Conservation (phyloP, 1,139 yeast species). For the Taphrina pruni region DNA sequence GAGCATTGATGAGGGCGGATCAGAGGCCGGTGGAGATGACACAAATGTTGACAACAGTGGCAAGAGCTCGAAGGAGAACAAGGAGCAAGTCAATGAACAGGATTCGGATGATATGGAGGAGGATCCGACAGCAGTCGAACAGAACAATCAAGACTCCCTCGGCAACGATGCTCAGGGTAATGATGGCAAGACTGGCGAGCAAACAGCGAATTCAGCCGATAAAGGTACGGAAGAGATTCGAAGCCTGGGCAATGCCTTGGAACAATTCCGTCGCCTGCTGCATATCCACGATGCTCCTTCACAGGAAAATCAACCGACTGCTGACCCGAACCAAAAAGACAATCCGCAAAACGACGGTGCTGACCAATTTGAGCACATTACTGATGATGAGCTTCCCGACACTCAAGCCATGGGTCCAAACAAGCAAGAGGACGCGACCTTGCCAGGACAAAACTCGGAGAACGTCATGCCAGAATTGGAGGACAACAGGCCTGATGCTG, state of each 20-base stretch:
- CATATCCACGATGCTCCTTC: conserved; percentile 26
- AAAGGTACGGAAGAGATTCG: conserved; percentile 30
- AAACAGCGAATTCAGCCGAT: neutral
- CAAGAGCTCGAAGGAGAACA: conserved; percentile 26
- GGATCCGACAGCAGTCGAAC: conserved; percentile 43
- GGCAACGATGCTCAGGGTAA: conserved; percentile 13
- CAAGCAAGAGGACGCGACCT: conserved; percentile 74
- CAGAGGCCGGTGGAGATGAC: conserved; percentile 14
- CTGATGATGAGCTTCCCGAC: conserved; percentile 76
- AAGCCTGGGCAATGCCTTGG: conserved; percentile 40
- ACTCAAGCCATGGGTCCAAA: conserved; percentile 96
- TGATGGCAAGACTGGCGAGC: conserved; percentile 11
- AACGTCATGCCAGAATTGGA: conserved; percentile 47
- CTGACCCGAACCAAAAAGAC: conserved; percentile 48
- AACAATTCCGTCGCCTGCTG: conserved; percentile 37
- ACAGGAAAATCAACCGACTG: conserved; percentile 15
- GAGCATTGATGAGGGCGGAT: conserved; percentile 1
- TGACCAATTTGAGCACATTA: conserved; percentile 90
- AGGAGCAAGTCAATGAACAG: conserved; percentile 50
- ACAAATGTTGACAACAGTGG: conserved; percentile 29
- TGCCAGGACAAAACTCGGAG: conserved; percentile 77
- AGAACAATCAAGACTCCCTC: conserved; percentile 59
- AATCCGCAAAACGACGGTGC: neutral
- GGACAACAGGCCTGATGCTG: conserved; percentile 46
- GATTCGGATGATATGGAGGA: neutral